Evolutionary conservation across 306 rosid species (phyloP), one percentile per base, ranked within the genome.

Genomic region (Cercis canadensis): DNA sequence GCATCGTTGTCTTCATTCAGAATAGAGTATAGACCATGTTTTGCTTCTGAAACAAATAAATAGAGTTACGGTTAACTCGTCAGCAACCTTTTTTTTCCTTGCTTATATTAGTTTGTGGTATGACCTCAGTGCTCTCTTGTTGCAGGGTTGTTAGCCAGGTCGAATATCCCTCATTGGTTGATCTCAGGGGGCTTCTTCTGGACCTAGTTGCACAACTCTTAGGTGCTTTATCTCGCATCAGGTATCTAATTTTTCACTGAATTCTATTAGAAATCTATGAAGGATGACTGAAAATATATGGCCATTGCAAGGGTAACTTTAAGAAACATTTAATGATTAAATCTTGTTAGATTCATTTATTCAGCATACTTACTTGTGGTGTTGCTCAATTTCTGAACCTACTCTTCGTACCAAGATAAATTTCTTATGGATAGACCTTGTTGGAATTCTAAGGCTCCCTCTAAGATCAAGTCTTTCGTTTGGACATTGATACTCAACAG

Each of bases 61-160:
- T 9, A 64, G 54, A 45, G 64, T 67, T 29, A 37, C 51, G 24
- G 51, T 69, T 70, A 66, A 70, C 19, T 70, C 36, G 61, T 13
- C 9, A 32, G 40, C 7, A 52, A 58, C 5, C 11, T 37, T 36
- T 41, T 43, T 57, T 2, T 74, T 45, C 50, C 11, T 57, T 32
- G 40, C 53, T 52, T 55, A 43, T 53, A 40, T 58, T 45, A 34
- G 49, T 43, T 18, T 24, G 39, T 69, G 69, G 44, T 69, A 59
- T 82, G 76, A 83, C 58, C 73, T 50, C 41, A 63, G 17, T 74
- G 46, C 58, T 41, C 78, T 88, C 61, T 79, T 70, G 51, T 80
- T 87, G 82, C 96, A 95, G 99, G 90, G 96, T 92, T 83, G 99
- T 95, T 77, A 95, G 99, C 76, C 99, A 89, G 82, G 92, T 92